Conservation (phyloP, 1,284 basidiomycete genomes). For the Trichosporon sp. region DNA sequence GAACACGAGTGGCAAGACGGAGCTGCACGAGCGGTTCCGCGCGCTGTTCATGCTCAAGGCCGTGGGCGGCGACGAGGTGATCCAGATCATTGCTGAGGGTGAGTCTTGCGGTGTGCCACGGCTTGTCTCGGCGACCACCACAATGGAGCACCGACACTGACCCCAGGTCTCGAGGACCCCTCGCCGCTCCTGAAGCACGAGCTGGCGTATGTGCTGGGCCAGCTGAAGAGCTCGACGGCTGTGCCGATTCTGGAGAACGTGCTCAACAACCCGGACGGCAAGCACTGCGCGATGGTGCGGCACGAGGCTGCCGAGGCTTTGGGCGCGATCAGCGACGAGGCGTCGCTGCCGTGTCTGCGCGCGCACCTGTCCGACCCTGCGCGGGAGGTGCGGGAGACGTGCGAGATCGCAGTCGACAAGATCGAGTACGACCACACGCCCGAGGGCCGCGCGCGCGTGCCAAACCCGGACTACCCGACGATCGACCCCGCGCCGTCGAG, state of each 20-base stretch:
- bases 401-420: slow-evolving; percentile 93
- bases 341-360: slow-evolving; percentile 66
- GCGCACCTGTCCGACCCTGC: slow-evolving; percentile 71
- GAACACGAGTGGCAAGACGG: slow-evolving; percentile 66
- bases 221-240: slow-evolving; percentile 72
- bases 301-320: slow-evolving; percentile 99
- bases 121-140: no score
- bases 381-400: slow-evolving; percentile 87
- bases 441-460: slow-evolving; percentile 46
- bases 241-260: slow-evolving; percentile 75
- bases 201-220: slow-evolving; percentile 93
- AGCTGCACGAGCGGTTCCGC: slow-evolving; percentile 84
- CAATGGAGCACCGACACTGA: no score
- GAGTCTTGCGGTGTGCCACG: no score
- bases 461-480: slow-evolving; percentile 65
- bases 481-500: slow-evolving; percentile 86
- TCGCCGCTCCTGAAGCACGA: slow-evolving; percentile 96
- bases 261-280: slow-evolving; percentile 59
- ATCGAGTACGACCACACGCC: slow-evolving; percentile 79
- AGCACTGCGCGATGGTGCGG: slow-evolving; percentile 77
- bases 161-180: slow-evolving; percentile 72
- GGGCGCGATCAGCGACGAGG: slow-evolving; percentile 77
- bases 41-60: slow-evolving; percentile 91
- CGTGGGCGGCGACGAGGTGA: slow-evolving; percentile 66
- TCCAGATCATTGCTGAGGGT: slow-evolving; percentile 83